Conservation (phyloP, 257 asterid genomes). For the Avicennia marina region DNA sequence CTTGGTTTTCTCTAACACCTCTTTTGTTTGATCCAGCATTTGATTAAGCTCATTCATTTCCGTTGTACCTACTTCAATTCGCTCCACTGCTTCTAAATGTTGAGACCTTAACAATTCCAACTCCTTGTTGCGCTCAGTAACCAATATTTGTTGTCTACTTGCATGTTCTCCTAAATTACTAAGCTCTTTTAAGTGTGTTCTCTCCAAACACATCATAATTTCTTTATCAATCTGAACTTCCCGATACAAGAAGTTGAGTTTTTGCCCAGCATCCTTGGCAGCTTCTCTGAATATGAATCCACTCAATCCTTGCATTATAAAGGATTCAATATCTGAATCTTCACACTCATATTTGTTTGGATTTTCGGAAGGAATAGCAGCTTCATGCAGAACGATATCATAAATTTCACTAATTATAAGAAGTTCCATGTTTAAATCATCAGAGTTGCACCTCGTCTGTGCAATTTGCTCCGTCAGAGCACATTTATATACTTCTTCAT, state of each 20-base stretch:
- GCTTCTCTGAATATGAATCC: slow-evolving; percentile 43
- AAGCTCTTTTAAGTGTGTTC: slow-evolving; percentile 39
- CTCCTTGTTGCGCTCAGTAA: slow-evolving; percentile 36
- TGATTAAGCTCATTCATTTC: slow-evolving; percentile 31
- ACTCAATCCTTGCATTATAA: slow-evolving; percentile 36
- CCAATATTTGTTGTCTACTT: slow-evolving; percentile 33
- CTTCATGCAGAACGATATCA: slow-evolving; percentile 35
- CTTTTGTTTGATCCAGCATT: slow-evolving; percentile 37
- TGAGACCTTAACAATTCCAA: slow-evolving; percentile 38
- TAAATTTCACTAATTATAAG: slow-evolving; percentile 31
- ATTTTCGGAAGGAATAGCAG: slow-evolving; percentile 31
- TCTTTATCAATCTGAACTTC: slow-evolving; percentile 36
- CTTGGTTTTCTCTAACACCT: slow-evolving; percentile 37
- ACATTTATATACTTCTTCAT: slow-evolving; percentile 52
- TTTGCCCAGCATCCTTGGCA: slow-evolving; percentile 40
- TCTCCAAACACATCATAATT: slow-evolving; percentile 30
- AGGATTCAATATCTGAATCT: slow-evolving; percentile 46
- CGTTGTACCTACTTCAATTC: slow-evolving; percentile 34
- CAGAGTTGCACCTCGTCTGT: slow-evolving; percentile 26
- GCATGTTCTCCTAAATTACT: slow-evolving; percentile 39
- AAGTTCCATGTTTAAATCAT: slow-evolving; percentile 40
- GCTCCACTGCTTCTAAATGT: slow-evolving; percentile 40
- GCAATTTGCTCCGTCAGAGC: slow-evolving; percentile 42
- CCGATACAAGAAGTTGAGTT: slow-evolving; percentile 29
- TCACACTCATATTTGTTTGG: slow-evolving; percentile 29